Conservation (phyloP, 106 monocot genomes). For the Posidonia australis region DNA sequence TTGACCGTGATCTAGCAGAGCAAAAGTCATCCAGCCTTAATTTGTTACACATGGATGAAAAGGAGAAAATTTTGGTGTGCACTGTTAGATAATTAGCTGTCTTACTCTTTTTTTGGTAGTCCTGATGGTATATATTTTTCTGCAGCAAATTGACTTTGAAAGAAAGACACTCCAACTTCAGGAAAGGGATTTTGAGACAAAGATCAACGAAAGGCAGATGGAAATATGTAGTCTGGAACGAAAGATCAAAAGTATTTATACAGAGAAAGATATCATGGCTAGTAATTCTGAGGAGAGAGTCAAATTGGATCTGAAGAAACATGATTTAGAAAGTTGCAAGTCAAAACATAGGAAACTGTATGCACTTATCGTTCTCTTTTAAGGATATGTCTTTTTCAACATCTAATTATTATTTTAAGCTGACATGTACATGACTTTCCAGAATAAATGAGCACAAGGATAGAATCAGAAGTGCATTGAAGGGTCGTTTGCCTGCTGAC, state of each 20-base stretch:
- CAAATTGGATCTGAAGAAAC: slow-evolving; percentile 58
- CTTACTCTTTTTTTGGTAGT: neutral
- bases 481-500: slow-evolving; percentile 82
- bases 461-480: slow-evolving; percentile 63
- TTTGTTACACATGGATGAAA: slow-evolving; percentile 75
- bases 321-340: slow-evolving; percentile 62
- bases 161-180: slow-evolving; percentile 49
- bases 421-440: slow-evolving; percentile 14
- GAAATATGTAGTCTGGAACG: slow-evolving; percentile 79
- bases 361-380: slow-evolving; percentile 4
- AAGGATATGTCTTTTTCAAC: slow-evolving; percentile 1
- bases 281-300: slow-evolving; percentile 78
- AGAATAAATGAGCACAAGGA: slow-evolving; percentile 80
- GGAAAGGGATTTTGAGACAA: slow-evolving; percentile 66
- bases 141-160: slow-evolving; percentile 88
- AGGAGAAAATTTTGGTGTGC: slow-evolving; percentile 59
- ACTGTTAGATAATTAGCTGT: neutral
- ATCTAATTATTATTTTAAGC: neutral
- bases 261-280: slow-evolving; percentile 71
- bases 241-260: slow-evolving; percentile 55
- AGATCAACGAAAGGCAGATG: slow-evolving; percentile 56
- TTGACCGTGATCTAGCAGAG: slow-evolving; percentile 63
- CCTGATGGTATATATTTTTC: slow-evolving; percentile 3
- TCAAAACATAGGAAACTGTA: slow-evolving; percentile 69
- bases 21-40: slow-evolving; percentile 57